Evolutionary conservation across 2,329 filamentous ascomycete genomes (phyloP), one percentile per base, ranked within the genome.

Genomic region (Alternaria sp.): DNA sequence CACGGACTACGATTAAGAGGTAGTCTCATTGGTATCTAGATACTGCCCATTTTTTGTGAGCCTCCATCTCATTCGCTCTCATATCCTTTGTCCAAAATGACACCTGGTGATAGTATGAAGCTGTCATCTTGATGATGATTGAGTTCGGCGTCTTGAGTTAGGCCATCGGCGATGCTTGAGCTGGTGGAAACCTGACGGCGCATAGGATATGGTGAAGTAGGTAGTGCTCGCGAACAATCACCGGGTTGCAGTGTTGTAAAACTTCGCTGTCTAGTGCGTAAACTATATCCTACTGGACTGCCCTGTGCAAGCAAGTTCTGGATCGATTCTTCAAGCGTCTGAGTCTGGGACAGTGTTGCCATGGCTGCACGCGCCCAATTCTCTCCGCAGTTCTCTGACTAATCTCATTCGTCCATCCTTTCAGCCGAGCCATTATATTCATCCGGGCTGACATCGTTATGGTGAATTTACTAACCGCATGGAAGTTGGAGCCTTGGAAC

Each of bases 1-100:
- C 16, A 72, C 70, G 7, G 60, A 71, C 47, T 64, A 72, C 57
- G 52, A 62, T 36, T 24, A 11, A 48, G 20, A 16, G 20, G 30
- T 18, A 3, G 3, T 34, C 44, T 30, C 16, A n/a, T 18, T 14
- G n/a, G 7, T 7, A 42, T 14, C 14, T 7, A 8, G 16, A 26
- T 5, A 22, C 22, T 14, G 9, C 18, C 18, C n/a, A 5, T 20
- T 9, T 9, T 3, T 22, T 14, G 11, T 6, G 11, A 22, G 20
- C 11, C 12, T 22, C 39, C 4, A 11, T 42, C 8, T 42, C 14
- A 36, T 6, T 36, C 32, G 14, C 32, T 36, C 12, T 36, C 12
- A 36, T 36, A 11, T 36, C 14, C 2, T 8, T 42, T 11, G 20
- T 22, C 9, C 20, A 11, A 22, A 42, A 22, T 22, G 39, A 42